Evolutionary conservation across 2,329 filamentous ascomycete species (phyloP), one percentile per base, ranked within the genome.

Genomic region (Trichoderma semiorbis): DNA sequence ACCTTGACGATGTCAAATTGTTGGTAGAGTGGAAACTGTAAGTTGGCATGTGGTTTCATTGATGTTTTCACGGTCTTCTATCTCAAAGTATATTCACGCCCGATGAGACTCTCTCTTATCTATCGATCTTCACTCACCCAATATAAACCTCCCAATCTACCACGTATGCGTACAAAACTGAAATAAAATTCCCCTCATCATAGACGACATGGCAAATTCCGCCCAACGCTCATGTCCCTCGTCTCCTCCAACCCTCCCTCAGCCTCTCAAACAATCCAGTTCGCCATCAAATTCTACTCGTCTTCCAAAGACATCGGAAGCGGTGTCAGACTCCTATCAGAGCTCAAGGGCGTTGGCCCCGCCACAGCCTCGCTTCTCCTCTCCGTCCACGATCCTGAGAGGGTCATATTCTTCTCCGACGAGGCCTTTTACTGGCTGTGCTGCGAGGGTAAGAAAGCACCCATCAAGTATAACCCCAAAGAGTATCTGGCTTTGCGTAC

Each of bases 281-380:
- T 84, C 32, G 91, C 89, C 0, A 84, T 91, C 72, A 76, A 78
- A 5, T 70, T 78, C 32, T 88, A 89, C 75, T 79, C 80, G 70
- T 77, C 82, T 36, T 74, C 79, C 7, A 70, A 80, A 2, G 79
- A 82, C 24, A 84, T 87, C 3, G 78, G 81, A 2, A 78, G 81
- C 8, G 85, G 89, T 4, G 78, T 93, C 7, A 84, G 84, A 3
- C 80, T 81, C 1, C 83, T 95, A 12, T 85, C 84, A 1, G 84
- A 84, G 70, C 83, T 96, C n/a, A 90, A 85, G 74, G 93, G 93
- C 39, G 89, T 97, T 73, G 93, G 93, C 0, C 92, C 93, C 1
- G 93, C 93, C 8, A 95, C 93, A 0, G 93, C 92, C 0, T 93
- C 92, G 1, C 86, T 96, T 36, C 81, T 95, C 1, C 85, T 96